These are phyloP conservation scores for Citrus inodora DNA, from an alignment of 345 rosid species.

Conservation along the genomic window DNA sequence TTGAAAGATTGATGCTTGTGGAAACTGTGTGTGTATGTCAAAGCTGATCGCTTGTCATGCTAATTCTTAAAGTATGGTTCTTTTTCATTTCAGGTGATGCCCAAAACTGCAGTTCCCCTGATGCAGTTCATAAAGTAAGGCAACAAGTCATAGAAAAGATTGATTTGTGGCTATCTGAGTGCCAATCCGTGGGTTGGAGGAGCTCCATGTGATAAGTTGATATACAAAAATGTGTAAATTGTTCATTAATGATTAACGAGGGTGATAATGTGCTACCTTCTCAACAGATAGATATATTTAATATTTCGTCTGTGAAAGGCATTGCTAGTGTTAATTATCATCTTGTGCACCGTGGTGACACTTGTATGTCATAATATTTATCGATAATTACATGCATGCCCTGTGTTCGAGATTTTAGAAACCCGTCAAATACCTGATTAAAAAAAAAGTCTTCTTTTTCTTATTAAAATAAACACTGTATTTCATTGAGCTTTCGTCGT, in stretches of 20 bases:
- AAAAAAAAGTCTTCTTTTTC: background rate
- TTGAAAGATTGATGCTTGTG: background rate
- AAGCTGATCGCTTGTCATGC: background rate
- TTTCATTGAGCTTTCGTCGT: background rate
- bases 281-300: constrained; percentile 16
- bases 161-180: constrained; percentile 89
- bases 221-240: background rate
- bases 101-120: constrained; percentile 75
- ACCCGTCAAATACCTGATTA: background rate
- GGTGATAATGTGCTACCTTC: constrained; percentile 13
- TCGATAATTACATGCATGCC: background rate
- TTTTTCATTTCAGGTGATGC: constrained; percentile 53
- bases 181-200: constrained; percentile 45
- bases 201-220: constrained; percentile 27
- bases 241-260: constrained; percentile 12
- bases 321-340: background rate
- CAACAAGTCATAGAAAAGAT: constrained; percentile 72
- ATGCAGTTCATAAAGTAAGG: constrained; percentile 80
- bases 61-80: background rate
- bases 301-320: constrained; percentile 1
- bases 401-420: background rate
- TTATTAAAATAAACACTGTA: too few species aligned
- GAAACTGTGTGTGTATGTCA: background rate
- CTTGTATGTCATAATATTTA: background rate
- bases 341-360: background rate